Evolutionary conservation across 345 rosid species (phyloP), one percentile per base, ranked within the genome.

Genomic region (Pseudoturritis turrita): DNA sequence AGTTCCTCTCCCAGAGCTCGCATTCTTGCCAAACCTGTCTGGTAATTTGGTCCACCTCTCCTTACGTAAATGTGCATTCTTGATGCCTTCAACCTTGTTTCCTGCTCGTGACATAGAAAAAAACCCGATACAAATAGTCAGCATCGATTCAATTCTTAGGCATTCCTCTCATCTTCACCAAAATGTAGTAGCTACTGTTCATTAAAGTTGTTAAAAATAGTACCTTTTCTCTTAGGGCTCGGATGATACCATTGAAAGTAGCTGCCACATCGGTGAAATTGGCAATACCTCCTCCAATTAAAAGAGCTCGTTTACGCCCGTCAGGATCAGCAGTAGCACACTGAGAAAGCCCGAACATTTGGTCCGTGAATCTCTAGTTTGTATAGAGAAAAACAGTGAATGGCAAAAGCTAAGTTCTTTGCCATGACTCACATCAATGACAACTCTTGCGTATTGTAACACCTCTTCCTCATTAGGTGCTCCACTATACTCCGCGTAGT

Each of bases 401-500:
- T 29, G 41, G 18, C 5, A 75, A 62, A 28, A 62, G 22, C 29
- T 40, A 51, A 53, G 66, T 14, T 31, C 21, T 33, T 19, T 62
- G 71, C 2, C 26, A 36, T 65, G 75, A 52, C 98, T 84, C 78
- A 92, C 99, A 60, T 96, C 97, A 71, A 96, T 78, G 40, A 96
- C 94, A 58, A 96, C 98, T 86, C 98, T 88, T 29, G 99, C 99
- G 76, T 95, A 95, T 40, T 92, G 98, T 83, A 92, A 74, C 26
- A 95, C 99, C 79, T 95, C 99, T 68, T 92, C 98, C 76, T 89
- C 98, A 31, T 87, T 95, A 13, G 99, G 99, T 60, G 99, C 99
- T 75, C 99, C 99, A 73, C 98, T 92, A 55, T 96, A 96, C 83
- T 96, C 98, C 15, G 98, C 98, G 39, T 96, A 92, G 79, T 96